These are phyloP conservation scores for Talaromyces pinophilus DNA, from an alignment of 2,329 filamentous ascomycete species.

Conservation along the genomic window DNA sequence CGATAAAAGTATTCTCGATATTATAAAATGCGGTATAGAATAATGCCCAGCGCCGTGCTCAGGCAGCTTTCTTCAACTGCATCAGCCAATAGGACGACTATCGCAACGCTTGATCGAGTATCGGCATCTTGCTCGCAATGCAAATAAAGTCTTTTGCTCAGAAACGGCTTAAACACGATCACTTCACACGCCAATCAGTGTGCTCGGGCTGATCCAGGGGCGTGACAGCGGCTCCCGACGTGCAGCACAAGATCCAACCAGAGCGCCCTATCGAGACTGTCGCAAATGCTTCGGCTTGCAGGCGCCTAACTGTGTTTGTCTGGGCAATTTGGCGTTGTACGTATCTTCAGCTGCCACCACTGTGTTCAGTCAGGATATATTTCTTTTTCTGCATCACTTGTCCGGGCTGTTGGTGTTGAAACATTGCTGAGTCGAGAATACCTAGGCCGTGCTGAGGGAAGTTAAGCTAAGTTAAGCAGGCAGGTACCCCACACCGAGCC, in stretches of 20 bases:
- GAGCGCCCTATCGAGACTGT: slow-evolving; percentile 15
- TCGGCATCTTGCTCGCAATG: not conserved
- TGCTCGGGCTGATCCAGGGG: slow-evolving; percentile 6
- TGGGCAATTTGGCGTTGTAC: not conserved
- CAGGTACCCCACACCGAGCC: slow-evolving; percentile 20
- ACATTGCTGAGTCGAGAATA: not conserved
- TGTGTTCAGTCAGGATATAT: not conserved
- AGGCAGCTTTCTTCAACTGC: slow-evolving; percentile 2
- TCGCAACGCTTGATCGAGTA: not conserved
- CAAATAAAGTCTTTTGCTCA: not conserved
- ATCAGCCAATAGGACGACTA: slow-evolving; percentile 6
- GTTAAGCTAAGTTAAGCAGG: not conserved
- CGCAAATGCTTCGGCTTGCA: slow-evolving; percentile 17
- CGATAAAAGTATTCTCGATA: not conserved
- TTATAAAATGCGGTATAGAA: not conserved
- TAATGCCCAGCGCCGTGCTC: slow-evolving; percentile 2
- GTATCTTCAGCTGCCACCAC: not conserved
- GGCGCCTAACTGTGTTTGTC: slow-evolving; percentile 17
- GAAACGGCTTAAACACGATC: not conserved
- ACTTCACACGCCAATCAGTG: slow-evolving; percentile 4
- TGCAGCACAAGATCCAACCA: slow-evolving; percentile 24
- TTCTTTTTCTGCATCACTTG: not conserved
- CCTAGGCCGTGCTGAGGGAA: not conserved
- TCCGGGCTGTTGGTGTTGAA: not conserved
- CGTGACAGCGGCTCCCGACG: slow-evolving; percentile 24